A percentile compares a stretch with the other conserved stretches of the same genome.
These are phyloP conservation scores for Amanita phalloides DNA, from an alignment of 768 basidiomycete genomes.

Conservation along the genomic window DNA sequence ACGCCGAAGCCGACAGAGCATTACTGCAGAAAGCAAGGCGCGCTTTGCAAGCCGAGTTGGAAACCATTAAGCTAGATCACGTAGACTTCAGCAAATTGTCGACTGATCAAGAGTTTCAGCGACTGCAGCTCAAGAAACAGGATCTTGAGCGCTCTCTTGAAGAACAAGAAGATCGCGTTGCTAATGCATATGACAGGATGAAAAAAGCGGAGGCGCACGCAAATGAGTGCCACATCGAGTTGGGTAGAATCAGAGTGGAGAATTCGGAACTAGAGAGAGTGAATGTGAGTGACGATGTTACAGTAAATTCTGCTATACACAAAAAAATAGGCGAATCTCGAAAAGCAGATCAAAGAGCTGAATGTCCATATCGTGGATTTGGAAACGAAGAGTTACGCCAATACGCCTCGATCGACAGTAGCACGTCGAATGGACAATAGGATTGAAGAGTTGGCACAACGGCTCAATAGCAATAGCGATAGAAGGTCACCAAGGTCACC, in stretches of 20 bases:
- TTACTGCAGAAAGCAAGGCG: conserved; percentile 76
- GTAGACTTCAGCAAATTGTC: conserved; percentile 60
- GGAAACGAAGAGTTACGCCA: conserved; percentile 67
- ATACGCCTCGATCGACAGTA: conserved; percentile 44
- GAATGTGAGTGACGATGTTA: conserved; percentile 38
- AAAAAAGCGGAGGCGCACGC: conserved; percentile 74
- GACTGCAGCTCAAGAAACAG: conserved; percentile 69
- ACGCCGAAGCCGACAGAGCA: conserved; percentile 73
- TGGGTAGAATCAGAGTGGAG: conserved; percentile 68
- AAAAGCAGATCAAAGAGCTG: conserved; percentile 79
- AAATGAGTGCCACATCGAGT: conserved; percentile 64
- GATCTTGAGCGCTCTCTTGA: conserved; percentile 71
- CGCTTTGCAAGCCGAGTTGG: conserved; percentile 69
- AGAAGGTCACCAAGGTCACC: conserved; percentile 28
- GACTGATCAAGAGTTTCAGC: conserved; percentile 66
- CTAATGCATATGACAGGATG: conserved; percentile 65
- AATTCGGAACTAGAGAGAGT: conserved; percentile 71
- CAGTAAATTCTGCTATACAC: conserved; percentile 2
- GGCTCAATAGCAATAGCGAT: conserved; percentile 38
- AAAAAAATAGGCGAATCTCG: conserved; percentile 53
- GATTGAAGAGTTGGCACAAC: conserved; percentile 61
- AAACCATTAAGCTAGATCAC: conserved; percentile 68
- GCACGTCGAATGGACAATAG: conserved; percentile 56
- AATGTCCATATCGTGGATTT: conserved; percentile 77
- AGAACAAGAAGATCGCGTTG: conserved; percentile 65